A percentile compares a stretch with the other conserved stretches of the same genome.
These are phyloP conservation scores for Penicillium antarcticum DNA, from an alignment of 495 filamentous ascomycete species.

Conservation along the genomic window DNA sequence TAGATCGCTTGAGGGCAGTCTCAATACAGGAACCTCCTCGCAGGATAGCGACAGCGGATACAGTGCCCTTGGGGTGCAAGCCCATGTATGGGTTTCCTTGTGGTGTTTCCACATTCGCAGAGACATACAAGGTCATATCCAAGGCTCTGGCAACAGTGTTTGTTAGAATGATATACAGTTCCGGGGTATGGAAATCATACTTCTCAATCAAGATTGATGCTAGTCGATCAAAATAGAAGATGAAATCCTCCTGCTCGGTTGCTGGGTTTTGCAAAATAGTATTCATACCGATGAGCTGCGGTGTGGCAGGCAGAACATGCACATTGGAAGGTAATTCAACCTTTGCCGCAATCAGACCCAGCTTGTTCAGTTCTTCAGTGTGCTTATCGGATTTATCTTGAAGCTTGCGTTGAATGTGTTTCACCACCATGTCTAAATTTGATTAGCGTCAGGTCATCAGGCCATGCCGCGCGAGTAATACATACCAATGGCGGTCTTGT, in stretches of 20 bases:
- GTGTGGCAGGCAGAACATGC: conserved; percentile 64
- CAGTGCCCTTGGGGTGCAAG: conserved; percentile 59
- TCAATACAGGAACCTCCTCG: conserved; percentile 86
- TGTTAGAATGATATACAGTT: not conserved
- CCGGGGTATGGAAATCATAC: conserved; percentile 33
- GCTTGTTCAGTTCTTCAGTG: conserved; percentile 66
- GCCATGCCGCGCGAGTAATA: not conserved
- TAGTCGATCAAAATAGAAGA: conserved; percentile 93
- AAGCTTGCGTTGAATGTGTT: conserved; percentile 82
- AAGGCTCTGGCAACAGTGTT: conserved; percentile 52
- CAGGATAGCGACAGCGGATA: conserved; percentile 84
- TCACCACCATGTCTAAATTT: conserved; percentile 73
- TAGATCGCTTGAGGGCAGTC: conserved; percentile 78
- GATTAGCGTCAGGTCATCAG: not conserved
- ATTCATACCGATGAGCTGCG: conserved; percentile 81
- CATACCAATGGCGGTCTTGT: conserved; percentile 84
- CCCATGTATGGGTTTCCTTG: conserved; percentile 64
- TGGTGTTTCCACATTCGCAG: conserved; percentile 64
- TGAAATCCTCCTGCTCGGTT: conserved; percentile 82
- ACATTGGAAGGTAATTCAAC: conserved; percentile 72
- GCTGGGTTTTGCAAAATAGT: conserved; percentile 82
- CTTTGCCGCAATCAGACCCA: conserved; percentile 65
- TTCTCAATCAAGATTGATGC: conserved; percentile 79
- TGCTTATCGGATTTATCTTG: conserved; percentile 82
- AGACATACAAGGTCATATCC: conserved; percentile 64